These are phyloP conservation scores for Capsicum chinense DNA, from an alignment of 257 asterid genomes.

Conservation along the genomic window DNA sequence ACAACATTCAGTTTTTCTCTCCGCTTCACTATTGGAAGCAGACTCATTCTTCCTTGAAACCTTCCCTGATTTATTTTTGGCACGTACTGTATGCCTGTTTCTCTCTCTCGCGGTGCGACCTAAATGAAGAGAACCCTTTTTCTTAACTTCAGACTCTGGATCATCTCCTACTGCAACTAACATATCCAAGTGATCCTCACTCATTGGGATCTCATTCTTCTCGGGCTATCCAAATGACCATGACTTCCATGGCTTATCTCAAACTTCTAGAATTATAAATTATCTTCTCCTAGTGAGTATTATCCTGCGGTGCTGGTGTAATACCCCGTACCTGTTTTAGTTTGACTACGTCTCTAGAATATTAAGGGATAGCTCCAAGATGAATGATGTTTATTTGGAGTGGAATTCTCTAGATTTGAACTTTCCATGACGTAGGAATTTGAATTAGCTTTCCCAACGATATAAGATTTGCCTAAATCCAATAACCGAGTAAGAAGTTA, in stretches of 20 bases:
- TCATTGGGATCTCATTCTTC: slow-evolving; percentile 27
- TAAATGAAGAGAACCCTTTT: background rate
- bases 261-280: background rate
- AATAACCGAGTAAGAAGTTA: too few species aligned
- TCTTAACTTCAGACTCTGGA: slow-evolving; percentile 28
- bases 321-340: too few species aligned
- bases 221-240: slow-evolving; percentile 35
- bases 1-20: slow-evolving; percentile 19
- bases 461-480: too few species aligned
- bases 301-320: background rate
- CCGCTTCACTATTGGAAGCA: background rate
- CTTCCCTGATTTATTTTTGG: slow-evolving; percentile 10
- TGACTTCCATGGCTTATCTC: slow-evolving; percentile 31
- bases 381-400: too few species aligned
- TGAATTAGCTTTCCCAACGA: too few species aligned
- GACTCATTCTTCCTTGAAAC: slow-evolving; percentile 18
- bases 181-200: slow-evolving; percentile 23
- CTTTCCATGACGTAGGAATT: too few species aligned
- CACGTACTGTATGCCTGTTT: background rate
- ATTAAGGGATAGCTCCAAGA: too few species aligned
- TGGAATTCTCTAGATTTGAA: too few species aligned
- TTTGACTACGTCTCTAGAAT: too few species aligned
- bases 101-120: slow-evolving; percentile 13
- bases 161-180: background rate
- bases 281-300: slow-evolving; percentile 22